Evolutionary conservation across 129 eudicot genomes (phyloP).

Genomic region (Chrysanthemum seticuspe): DNA sequence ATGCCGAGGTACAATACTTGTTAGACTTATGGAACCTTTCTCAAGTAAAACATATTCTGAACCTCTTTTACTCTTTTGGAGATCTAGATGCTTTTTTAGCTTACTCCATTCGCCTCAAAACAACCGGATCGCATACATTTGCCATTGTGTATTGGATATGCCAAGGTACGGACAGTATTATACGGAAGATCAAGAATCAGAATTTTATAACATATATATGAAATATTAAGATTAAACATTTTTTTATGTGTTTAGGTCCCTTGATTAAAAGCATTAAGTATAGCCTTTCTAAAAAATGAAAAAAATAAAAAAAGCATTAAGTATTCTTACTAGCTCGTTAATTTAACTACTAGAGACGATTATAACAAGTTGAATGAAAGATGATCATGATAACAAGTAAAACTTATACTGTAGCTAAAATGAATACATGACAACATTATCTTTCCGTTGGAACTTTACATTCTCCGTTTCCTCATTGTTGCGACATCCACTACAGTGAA

Average conservation of each 20-base stretch:
- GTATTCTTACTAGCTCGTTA: too few relatives aligned
- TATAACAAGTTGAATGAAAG: not conserved
- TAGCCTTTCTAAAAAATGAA: too few relatives aligned
- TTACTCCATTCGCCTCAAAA: not conserved
- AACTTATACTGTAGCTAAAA: not conserved
- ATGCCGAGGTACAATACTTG: slow-evolving; percentile 32
- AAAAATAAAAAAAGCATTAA: too few relatives aligned
- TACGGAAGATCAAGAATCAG: too few relatives aligned
- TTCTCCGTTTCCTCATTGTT: slow-evolving; percentile 26
- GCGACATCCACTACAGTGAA: slow-evolving; percentile 14
- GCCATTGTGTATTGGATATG: too few relatives aligned
- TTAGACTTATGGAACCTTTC: not conserved
- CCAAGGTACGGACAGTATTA: too few relatives aligned
- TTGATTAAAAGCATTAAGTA: too few relatives aligned
- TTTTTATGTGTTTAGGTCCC: too few relatives aligned
- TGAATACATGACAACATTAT: not conserved
- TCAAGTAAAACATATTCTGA: slow-evolving; percentile 3
- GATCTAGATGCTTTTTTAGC: slow-evolving; percentile 23
- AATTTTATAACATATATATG: too few relatives aligned
- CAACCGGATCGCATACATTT: not conserved
- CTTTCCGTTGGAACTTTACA: not conserved
- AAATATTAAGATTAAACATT: too few relatives aligned
- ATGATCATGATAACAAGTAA: not conserved
- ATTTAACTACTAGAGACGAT: too few relatives aligned
- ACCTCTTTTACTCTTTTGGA: not conserved